Conservation (phyloP, 1,139 yeast genomes). For the Yamadazyma membranifaciens region DNA sequence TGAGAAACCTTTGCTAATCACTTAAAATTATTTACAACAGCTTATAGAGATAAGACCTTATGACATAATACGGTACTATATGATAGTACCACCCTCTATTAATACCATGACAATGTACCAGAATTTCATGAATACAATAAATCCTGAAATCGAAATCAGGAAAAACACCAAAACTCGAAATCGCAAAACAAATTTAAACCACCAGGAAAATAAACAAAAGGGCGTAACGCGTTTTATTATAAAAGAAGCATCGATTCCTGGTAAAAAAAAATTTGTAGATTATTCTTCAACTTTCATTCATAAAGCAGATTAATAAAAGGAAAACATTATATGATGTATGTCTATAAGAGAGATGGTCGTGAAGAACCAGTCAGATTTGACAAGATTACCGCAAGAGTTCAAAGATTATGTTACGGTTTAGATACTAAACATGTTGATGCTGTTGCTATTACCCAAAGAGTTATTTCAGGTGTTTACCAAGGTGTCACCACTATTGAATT, state of each 20-base stretch:
- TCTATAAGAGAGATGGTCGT: constrained; percentile 69
- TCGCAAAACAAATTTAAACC: constrained; percentile 1
- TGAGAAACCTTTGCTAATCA: no score
- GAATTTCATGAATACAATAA: constrained; percentile 1
- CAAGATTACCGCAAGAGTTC: constrained; percentile 52
- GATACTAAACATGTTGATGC: constrained; percentile 85
- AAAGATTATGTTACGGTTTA: constrained; percentile 70
- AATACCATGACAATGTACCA: no score
- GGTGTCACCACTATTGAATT: constrained; percentile 95
- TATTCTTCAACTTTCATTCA: no score
- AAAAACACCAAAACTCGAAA: constrained; percentile 3
- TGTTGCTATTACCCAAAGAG: constrained; percentile 84
- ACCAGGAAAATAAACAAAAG: constrained; percentile 4
- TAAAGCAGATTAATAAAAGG: no score
- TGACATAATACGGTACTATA: no score
- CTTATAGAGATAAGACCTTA: no score
- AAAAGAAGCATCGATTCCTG: constrained; percentile 1
- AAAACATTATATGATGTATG: constrained; percentile 36
- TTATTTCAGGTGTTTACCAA: constrained; percentile 87
- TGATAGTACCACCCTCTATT: no score
- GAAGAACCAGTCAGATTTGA: constrained; percentile 85
- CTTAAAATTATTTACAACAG: no score
- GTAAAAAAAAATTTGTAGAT: not conserved
- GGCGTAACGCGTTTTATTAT: constrained; percentile 9
- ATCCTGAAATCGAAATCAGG: constrained; percentile 1